These are phyloP conservation scores for Helotiales sp. DNA, from an alignment of 2,329 filamentous ascomycete species.

Conservation along the genomic window DNA sequence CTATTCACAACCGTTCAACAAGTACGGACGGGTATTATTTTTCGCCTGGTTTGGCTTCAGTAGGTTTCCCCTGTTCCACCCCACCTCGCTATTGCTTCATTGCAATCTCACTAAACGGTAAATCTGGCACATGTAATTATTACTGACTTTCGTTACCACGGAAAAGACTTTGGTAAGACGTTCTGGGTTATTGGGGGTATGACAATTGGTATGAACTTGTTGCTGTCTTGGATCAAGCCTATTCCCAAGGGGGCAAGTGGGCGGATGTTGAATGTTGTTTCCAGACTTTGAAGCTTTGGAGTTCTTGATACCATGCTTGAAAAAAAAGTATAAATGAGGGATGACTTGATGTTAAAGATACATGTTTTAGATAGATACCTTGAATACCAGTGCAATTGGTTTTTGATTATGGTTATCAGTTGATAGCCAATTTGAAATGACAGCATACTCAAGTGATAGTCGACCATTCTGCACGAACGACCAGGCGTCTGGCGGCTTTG, in stretches of 20 bases:
- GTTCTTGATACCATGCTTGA: not conserved
- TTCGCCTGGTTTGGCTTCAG: slow-evolving; percentile 74
- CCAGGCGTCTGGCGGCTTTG: too few species aligned
- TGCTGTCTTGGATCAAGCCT: slow-evolving; percentile 66
- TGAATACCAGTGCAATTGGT: too few species aligned
- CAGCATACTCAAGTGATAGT: too few species aligned
- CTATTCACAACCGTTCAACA: slow-evolving; percentile 77
- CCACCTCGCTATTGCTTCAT: too few species aligned
- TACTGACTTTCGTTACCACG: slow-evolving; percentile 79
- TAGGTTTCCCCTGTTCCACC: slow-evolving; percentile 80
- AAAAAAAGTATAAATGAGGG: not conserved
- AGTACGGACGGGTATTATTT: slow-evolving; percentile 87
- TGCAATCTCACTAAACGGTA: too few species aligned
- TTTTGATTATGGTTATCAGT: too few species aligned
- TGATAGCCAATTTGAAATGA: too few species aligned
- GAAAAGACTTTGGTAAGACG: slow-evolving; percentile 68
- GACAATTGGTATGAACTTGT: slow-evolving; percentile 70
- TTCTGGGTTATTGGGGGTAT: slow-evolving; percentile 86
- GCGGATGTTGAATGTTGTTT: slow-evolving; percentile 42
- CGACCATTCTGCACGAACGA: too few species aligned
- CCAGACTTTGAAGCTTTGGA: not conserved
- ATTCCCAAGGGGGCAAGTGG: slow-evolving; percentile 60
- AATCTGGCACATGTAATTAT: too few species aligned
- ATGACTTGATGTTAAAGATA: not conserved
- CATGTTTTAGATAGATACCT: not conserved